Percentiles rank a stretch among this genome's conserved stretches.
These are phyloP conservation scores for Trichoderma harzianum DNA, from an alignment of 2,329 filamentous ascomycete genomes.

Conservation along the genomic window DNA sequence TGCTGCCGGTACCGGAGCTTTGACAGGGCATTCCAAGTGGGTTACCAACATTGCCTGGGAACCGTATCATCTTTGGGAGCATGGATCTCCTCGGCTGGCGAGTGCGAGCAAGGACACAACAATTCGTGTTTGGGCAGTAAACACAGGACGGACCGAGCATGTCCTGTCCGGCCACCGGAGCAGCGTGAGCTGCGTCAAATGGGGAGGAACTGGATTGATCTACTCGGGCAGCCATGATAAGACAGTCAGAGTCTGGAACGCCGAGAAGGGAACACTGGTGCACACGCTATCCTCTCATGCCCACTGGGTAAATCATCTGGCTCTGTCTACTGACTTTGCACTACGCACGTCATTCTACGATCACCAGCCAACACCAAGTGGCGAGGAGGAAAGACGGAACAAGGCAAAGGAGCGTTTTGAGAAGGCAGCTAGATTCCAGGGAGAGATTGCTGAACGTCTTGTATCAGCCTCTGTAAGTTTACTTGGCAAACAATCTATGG, in stretches of 20 bases:
- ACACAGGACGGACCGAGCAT: conserved; percentile 73
- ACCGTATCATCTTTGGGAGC: conserved; percentile 78
- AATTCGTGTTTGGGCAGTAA: conserved; percentile 80
- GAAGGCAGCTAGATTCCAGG: conserved; percentile 74
- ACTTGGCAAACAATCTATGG: not conserved
- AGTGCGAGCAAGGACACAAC: conserved; percentile 89
- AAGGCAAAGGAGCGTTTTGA: conserved; percentile 82
- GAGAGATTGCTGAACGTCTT: conserved; percentile 75
- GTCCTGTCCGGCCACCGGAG: conserved; percentile 86
- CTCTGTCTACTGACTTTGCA: conserved; percentile 88
- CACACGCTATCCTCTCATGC: conserved; percentile 79
- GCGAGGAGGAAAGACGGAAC: conserved; percentile 65
- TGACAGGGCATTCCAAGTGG: conserved; percentile 88
- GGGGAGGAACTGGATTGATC: conserved; percentile 85
- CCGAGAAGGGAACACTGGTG: conserved; percentile 71
- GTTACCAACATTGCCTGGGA: conserved; percentile 89
- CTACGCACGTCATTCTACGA: conserved; percentile 84
- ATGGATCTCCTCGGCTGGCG: conserved; percentile 73
- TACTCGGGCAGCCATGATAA: conserved; percentile 90
- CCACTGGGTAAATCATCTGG: conserved; percentile 94
- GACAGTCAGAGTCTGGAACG: conserved; percentile 87
- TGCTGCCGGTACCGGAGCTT: conserved; percentile 55
- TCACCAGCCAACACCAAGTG: conserved; percentile 66
- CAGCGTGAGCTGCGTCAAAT: conserved; percentile 84
- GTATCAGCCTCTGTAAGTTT: conserved; percentile 68